Base-by-base conservation (phyloP, 495 filamentous ascomycete genomes). In the Lasiosphaeria miniovina region DNA sequence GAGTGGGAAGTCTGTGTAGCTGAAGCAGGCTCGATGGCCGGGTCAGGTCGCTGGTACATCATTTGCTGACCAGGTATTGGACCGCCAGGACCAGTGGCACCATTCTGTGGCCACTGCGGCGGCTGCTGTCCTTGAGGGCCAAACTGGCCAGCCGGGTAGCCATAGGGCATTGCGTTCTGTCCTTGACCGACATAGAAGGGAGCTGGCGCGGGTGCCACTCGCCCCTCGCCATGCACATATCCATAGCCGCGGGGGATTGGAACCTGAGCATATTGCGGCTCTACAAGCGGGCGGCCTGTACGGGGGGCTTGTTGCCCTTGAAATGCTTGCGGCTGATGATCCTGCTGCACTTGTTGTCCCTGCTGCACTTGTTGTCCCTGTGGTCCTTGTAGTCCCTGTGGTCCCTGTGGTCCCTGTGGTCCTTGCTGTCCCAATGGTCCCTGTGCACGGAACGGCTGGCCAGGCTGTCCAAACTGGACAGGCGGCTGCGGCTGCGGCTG, bases 191-290 rank as follows among this genome's bases (percentile, higher is more conserved):
- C 62, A 17, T 69, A 71, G 55, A 75, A 74, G 6, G 71, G 71
- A 14, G 71, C 69, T 17, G 67, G 74, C 4, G 74, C 72, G 9
- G 67, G 63, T 12, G 67, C 72, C 3, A 73, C 41, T 17, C 67
- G 61, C 4, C 77, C 78, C 49, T 81, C 77, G 17, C 70, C 73
- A 54, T 75, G 77, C 17, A 80, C 78, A 46, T 75, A 69, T 3
- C 70, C 62, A 59, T 81, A 81, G 32, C 74, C 73, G 5, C 61
- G 63, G 1, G 78, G 78, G n/a, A 81, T 80, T 11, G 78, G 78
- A 0, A 81, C 77, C 36, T 65, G 64, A 4, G 68, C 74, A 52
- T 81, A 81, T 34, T 74, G 68, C 1, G 70, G 77, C 48, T 24
- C 36, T 3, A 36, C 46, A 0, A 45, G 60, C 9, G 46, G 52